Base-by-base conservation (phyloP, 116 monocot species). In the Zostera marina region DNA sequence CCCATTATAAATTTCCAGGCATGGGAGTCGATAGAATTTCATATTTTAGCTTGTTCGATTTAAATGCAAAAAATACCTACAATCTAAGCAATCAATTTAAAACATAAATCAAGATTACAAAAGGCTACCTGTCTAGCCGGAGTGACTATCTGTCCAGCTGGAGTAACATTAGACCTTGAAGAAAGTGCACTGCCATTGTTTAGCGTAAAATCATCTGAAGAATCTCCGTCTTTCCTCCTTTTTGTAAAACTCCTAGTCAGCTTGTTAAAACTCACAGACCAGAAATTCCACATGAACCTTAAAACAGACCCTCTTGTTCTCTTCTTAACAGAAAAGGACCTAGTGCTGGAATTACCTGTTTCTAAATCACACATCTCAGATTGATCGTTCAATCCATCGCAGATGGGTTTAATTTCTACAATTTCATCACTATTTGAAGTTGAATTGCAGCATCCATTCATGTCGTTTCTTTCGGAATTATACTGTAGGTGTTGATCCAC, bases 171-270 rank as follows among this genome's bases (percentile, higher is more conserved):
- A 7, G 40, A n/a, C 11, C 1, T 44, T 9, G 74, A 65, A 65
- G 65, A 70, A 49, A 51, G 5, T 22, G 40, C 45, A 9, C 16
- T 57, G 38, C 46, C 60, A 38, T 24, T 6, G 63, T 65, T 42
- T 14, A 32, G 57, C 12, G 41, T 48, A 21, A 61, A 20, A 45
- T 64, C 65, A 63, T 73, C 75, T 15, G 52, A 38, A 16, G 71
- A 56, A 54, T 85, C 85, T 22, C 85, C 80, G 67, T 85, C 85
- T 59, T 85, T 85, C 40, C 74, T 79, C 66, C 60, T 80, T 65
- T 85, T 85, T 39, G 72, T 80, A 67, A 67, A 73, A 49, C 66
- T 75, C 47, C 72, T 56, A 39, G 58, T 21, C 38, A 59, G n/a
- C 20, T 44, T 66, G 44, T 58, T 62, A 14, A 41, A 65, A 38